Evolutionary conservation across 2,329 filamentous ascomycete species (phyloP).

Genomic region (Nannizziopsis arthrosporioides): DNA sequence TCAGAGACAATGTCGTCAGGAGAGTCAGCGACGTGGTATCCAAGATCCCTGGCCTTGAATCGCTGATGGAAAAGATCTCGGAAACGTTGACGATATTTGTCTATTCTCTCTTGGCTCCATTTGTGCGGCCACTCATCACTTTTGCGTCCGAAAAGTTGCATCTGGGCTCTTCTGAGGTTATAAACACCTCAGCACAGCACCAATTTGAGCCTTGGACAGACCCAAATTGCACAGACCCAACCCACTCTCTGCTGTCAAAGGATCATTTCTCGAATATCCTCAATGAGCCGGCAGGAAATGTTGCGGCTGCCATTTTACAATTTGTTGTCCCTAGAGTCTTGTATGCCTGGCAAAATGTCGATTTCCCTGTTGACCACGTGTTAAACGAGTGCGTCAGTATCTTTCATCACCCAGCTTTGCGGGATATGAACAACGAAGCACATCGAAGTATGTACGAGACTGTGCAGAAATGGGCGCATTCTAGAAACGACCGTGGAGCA

Average conservation of each 20-base stretch:
- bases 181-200: constrained; percentile 56
- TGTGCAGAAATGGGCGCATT: constrained; percentile 68
- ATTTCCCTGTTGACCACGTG: constrained; percentile 71
- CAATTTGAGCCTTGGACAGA: constrained; percentile 75
- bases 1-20: constrained; percentile 87
- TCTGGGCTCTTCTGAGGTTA: constrained; percentile 63
- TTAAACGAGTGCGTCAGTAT: constrained; percentile 66
- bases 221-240: constrained; percentile 62
- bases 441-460: constrained; percentile 82
- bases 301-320: constrained; percentile 65
- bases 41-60: constrained; percentile 82
- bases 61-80: constrained; percentile 83
- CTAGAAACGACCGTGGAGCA: constrained; percentile 52
- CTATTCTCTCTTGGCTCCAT: constrained; percentile 79
- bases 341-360: constrained; percentile 84
- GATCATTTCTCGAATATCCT: constrained; percentile 73
- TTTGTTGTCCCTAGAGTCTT: constrained; percentile 79
- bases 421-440: constrained; percentile 63
- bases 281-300: constrained; percentile 63
- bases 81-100: constrained; percentile 89
- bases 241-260: constrained; percentile 72
- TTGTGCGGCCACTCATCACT: constrained; percentile 81
- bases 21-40: constrained; percentile 73
- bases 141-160: constrained; percentile 76
- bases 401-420: constrained; percentile 82